Evolutionary conservation across 768 basidiomycete genomes (phyloP), one percentile per base, ranked within the genome.

Genomic region (Gelatoporia subvermispora): DNA sequence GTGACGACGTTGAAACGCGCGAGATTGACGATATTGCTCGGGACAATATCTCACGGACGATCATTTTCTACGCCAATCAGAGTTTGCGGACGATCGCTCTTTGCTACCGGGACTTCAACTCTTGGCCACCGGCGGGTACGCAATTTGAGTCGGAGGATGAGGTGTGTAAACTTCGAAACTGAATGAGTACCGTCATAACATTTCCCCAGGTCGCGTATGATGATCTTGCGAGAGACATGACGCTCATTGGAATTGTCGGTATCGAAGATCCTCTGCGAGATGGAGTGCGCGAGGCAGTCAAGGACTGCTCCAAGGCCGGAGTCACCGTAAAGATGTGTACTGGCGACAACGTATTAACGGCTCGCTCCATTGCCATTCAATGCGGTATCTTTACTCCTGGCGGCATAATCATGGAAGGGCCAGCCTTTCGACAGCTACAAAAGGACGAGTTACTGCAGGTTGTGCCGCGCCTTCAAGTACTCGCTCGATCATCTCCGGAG

Each of bases 321-420:
- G 93, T 99, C 13, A 74, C 77, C 20, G 84, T 98, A 70, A 97
- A 96, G 72, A 99, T 97, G 94, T 95, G 92, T 65, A 98, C 96
- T 0, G 96, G 95, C 55, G 94, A 98, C 67, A 97, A 96, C 55
- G 91, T 93, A 43, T 81, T 97, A 44, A 94, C 90, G 0, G 91
- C 90, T 43, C 83, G 93, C n/a, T 96, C 94, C 7, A 99, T 99
- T 59, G 95, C 96, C 18, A 76, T 78, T 1, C 95, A 99, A 60
- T 98, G 95, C 60, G 93, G 94, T 35, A 97, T 98, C 64, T 98
- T 88, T 71, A 88, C 86, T 16, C 68, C 86, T 2, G 94, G 94
- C 21, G 96, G 96, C 24, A 80, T 98, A 56, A 89, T 99, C 68
- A 97, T 98, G 92, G 96, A 99, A 64, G 94, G 96, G 0, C 95